Conservation (phyloP, 1,284 basidiomycete species). For the Tetrapyrgos nigripes region DNA sequence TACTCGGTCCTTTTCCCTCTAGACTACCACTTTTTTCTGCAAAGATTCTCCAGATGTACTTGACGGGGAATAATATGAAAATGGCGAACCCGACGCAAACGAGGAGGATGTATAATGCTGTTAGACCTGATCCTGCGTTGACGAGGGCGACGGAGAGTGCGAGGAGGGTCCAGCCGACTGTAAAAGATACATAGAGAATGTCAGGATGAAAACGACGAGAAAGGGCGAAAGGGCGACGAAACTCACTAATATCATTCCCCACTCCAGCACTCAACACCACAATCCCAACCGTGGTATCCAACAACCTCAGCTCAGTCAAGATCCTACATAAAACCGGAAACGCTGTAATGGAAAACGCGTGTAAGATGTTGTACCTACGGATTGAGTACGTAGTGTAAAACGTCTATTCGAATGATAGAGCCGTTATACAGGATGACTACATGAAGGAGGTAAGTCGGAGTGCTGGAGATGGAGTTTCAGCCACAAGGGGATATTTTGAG, state of each 20-base stretch:
- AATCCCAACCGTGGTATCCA: constrained; percentile 93
- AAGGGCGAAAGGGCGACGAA: too few species aligned
- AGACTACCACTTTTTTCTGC: constrained; percentile 82
- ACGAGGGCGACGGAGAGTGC: constrained; percentile 92
- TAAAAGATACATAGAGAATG: neutral
- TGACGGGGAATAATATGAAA: constrained; percentile 79
- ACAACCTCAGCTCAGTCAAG: constrained; percentile 79
- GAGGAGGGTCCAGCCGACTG: constrained; percentile 75
- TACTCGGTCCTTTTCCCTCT: constrained; percentile 76
- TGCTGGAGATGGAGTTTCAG: too few species aligned
- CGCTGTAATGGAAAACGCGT: constrained; percentile 91
- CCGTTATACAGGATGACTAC: too few species aligned
- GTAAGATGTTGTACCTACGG: too few species aligned
- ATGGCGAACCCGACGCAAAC: constrained; percentile 84
- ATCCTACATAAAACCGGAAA: constrained; percentile 95
- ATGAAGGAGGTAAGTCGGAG: too few species aligned
- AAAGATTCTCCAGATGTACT: constrained; percentile 70
- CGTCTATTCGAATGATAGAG: constrained; percentile 86
- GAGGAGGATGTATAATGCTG: constrained; percentile 85
- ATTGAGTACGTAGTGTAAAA: constrained; percentile 96
- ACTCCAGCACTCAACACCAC: constrained; percentile 94
- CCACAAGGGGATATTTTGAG: too few species aligned
- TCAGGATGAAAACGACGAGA: neutral
- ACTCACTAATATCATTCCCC: constrained; percentile 80
- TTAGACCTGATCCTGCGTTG: constrained; percentile 79